phyloP scores from a whole-genome alignment of 352 stramenopile genomes.

The Halophytophthora polymorphica region DNA sequence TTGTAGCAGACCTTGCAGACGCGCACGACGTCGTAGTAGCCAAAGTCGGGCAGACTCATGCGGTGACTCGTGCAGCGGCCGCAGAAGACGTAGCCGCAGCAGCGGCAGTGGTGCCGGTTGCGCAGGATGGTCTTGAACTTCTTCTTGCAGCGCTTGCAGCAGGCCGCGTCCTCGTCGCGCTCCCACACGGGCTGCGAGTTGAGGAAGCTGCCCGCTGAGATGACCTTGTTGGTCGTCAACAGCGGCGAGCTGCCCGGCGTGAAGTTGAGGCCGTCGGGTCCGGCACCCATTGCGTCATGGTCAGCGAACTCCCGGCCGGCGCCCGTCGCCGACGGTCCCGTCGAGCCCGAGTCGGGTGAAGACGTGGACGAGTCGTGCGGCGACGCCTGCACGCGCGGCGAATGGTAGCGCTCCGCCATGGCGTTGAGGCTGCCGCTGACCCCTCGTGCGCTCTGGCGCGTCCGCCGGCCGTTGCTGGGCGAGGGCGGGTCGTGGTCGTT shows the following conservation, averaged over 20 bases:
- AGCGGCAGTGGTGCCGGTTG: slow-evolving; percentile 80
- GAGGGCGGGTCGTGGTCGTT: slow-evolving; percentile 50
- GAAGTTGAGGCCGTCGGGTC: slow-evolving; percentile 34
- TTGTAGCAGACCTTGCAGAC: slow-evolving; percentile 83
- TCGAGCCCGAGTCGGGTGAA: slow-evolving; percentile 25
- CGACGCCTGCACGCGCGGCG: slow-evolving; percentile 31
- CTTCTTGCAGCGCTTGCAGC: slow-evolving; percentile 88
- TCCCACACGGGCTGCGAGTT: slow-evolving; percentile 85
- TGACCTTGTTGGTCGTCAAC: slow-evolving; percentile 63
- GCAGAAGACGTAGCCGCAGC: slow-evolving; percentile 85
- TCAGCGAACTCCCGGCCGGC: slow-evolving; percentile 19
- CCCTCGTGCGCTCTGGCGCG: no score
- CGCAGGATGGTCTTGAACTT: slow-evolving; percentile 86
- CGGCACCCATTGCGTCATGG: slow-evolving; percentile 18
- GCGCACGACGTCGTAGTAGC: slow-evolving; percentile 84
- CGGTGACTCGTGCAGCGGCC: slow-evolving; percentile 75
- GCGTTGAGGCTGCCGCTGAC: slow-evolving; percentile 12
- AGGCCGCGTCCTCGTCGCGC: slow-evolving; percentile 73
- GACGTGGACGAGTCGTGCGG: slow-evolving; percentile 29
- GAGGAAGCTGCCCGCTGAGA: slow-evolving; percentile 57
- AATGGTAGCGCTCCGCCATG: slow-evolving; percentile 20
- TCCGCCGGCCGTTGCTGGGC: slow-evolving; percentile 29
- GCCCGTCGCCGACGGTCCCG: slow-evolving; percentile 21
- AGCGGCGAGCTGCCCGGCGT: slow-evolving; percentile 61
- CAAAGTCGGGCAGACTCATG: slow-evolving; percentile 86